Percentiles rank a stretch among this genome's conserved stretches.
phyloP scores from a whole-genome alignment of 2,329 filamentous ascomycete species.

The Aurifilum marmelostoma region DNA sequence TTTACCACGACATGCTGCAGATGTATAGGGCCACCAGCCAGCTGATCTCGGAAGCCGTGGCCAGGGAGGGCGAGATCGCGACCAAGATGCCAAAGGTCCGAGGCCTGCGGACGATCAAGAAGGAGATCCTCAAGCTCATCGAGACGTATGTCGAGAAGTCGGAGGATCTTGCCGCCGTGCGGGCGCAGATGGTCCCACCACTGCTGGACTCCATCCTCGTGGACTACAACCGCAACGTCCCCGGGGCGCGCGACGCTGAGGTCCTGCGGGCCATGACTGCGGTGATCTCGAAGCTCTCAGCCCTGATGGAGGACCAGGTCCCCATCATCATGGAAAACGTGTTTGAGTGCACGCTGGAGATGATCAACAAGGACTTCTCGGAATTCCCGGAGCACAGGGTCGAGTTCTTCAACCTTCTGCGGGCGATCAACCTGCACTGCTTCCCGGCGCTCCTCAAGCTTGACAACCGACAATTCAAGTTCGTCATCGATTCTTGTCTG shows the following conservation, averaged over 20 bases:
- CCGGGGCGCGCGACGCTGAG: slow-evolving; percentile 93
- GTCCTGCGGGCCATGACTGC: slow-evolving; percentile 97
- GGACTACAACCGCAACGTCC: slow-evolving; percentile 96
- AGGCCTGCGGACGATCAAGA: slow-evolving; percentile 96
- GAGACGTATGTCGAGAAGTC: slow-evolving; percentile 98
- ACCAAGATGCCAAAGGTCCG: slow-evolving; percentile 98
- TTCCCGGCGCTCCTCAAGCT: slow-evolving; percentile 94
- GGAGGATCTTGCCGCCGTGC: slow-evolving; percentile 91
- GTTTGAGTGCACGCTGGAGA: slow-evolving; percentile 96
- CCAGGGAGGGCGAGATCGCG: slow-evolving; percentile 84
- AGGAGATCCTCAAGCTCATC: slow-evolving; percentile 97
- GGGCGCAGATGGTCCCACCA: slow-evolving; percentile 92
- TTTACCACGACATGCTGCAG: slow-evolving; percentile 97
- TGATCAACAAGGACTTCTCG: slow-evolving; percentile 99
- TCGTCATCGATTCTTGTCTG: slow-evolving; percentile 98
- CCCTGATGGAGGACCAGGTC: slow-evolving; percentile 97
- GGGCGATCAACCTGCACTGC: slow-evolving; percentile 95
- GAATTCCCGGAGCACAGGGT: slow-evolving; percentile 98
- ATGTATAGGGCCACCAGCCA: slow-evolving; percentile 99
- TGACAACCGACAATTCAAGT: slow-evolving; percentile 97
- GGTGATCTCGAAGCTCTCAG: slow-evolving; percentile 92
- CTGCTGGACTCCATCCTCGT: slow-evolving; percentile 90
- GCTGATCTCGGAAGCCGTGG: slow-evolving; percentile 91
- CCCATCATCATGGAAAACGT: slow-evolving; percentile 98
- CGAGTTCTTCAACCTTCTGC: slow-evolving; percentile 97